Percentiles rank a stretch among this genome's conserved stretches.
Conservation (phyloP, 495 filamentous ascomycete species). For the Penicillium crystallinum region DNA sequence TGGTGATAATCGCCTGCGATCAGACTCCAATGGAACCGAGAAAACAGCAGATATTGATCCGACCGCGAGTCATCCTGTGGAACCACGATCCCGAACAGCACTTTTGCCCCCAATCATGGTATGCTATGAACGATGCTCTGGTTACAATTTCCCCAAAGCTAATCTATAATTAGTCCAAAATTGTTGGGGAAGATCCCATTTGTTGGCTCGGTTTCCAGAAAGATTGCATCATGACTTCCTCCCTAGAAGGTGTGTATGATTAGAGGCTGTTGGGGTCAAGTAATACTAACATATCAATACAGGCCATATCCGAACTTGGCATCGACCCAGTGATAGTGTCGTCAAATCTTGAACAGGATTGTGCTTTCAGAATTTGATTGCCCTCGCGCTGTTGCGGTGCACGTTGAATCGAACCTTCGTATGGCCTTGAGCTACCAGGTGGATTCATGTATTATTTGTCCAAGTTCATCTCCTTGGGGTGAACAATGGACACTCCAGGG, state of each 20-base stretch:
- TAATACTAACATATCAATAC: slow-evolving; percentile 2
- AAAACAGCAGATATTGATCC: slow-evolving; percentile 45
- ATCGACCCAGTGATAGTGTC: slow-evolving; percentile 63
- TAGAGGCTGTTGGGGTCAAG: not conserved
- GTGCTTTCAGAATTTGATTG: not conserved
- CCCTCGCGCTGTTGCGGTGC: not conserved
- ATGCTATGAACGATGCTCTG: slow-evolving; percentile 14
- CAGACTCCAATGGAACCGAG: slow-evolving; percentile 59
- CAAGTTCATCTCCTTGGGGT: not conserved
- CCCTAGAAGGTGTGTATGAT: slow-evolving; percentile 63
- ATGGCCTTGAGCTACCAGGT: not conserved
- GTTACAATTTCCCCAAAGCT: not conserved
- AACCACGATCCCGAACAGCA: slow-evolving; percentile 72
- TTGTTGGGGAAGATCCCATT: slow-evolving; percentile 77
- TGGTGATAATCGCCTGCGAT: slow-evolving; percentile 52
- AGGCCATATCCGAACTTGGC: slow-evolving; percentile 90
- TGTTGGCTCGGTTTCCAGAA: slow-evolving; percentile 89
- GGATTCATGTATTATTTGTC: not conserved
- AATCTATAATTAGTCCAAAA: slow-evolving; percentile 60
- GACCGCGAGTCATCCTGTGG: slow-evolving; percentile 66
- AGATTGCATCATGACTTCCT: slow-evolving; percentile 86
- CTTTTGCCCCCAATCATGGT: slow-evolving; percentile 93
- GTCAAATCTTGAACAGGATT: slow-evolving; percentile 6
- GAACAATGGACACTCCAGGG: not conserved
- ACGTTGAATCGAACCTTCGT: not conserved